Base-by-base conservation (phyloP, 148 eudicot genomes). In the Polygonum aviculare region DNA sequence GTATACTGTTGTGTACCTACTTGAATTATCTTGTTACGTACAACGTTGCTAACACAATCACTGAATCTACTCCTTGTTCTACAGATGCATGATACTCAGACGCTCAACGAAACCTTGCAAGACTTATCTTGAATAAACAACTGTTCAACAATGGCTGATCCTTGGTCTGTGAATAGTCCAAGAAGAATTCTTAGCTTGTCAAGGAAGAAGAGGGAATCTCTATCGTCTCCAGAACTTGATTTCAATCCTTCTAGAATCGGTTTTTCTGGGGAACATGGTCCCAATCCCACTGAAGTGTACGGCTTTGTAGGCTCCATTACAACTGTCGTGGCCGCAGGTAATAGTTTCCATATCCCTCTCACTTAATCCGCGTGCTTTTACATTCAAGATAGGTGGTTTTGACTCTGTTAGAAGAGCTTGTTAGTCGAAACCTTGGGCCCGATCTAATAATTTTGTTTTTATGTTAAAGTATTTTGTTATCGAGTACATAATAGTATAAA, bases 221-320 rank as follows among this genome's bases (percentile, higher is more conserved):
- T 86, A 38, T 85, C 88, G 0, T 15, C 45, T 15, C 80, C 80
- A 1, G 87, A 89, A 41, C 72, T 77, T 22, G 82, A 86, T 65
- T 83, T 84, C 31, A 84, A 82, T 69, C 81, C 84, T 72, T 87
- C 88, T 47, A 88, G 86, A 63, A 80, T 89, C 76, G 93, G 92
- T 74, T 76, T 86, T 44, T 90, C 98, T 79, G 90, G 94, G 76
- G 94, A 91, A 72, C 91, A 83, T 74, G 97, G 97, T 69, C 95
- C 97, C 2, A 94, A 91, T 50, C 93, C 90, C 60, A 87, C 91
- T 44, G 98, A 94, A 85, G 97, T 90, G 21, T 94, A 91, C 79
- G 98, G 98, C 4, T 94, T 94, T 79, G 98, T 91, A 52, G 98
- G 98, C 44, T 85, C 94, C 71, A 91, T 94, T 78, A 83, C 98